Percentiles rank a stretch among this genome's conserved stretches.
Conservation (phyloP, 495 filamentous ascomycete species). For the Talaromyces proteolyticus region DNA sequence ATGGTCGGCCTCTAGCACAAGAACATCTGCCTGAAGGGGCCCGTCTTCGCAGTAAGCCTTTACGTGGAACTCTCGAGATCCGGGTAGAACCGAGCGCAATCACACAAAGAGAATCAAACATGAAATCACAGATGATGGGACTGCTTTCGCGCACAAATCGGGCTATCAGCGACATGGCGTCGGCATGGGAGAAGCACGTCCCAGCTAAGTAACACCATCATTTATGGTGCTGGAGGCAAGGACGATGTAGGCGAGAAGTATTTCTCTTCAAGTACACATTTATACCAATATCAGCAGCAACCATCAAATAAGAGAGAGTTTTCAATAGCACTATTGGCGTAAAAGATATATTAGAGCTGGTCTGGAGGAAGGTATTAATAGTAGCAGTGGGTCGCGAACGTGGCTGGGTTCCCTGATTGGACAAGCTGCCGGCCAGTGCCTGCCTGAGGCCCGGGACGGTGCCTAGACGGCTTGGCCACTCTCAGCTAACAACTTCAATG, state of each 20-base stretch:
- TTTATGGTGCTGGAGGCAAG: no score
- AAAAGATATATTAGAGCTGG: no score
- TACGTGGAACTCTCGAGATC: constrained; percentile 5
- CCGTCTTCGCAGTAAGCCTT: background rate
- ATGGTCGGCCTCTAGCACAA: constrained; percentile 29
- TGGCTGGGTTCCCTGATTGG: background rate
- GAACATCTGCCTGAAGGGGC: background rate
- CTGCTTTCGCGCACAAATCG: background rate
- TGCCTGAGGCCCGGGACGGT: background rate
- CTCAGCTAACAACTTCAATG: no score
- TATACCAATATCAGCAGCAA: no score
- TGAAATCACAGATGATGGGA: background rate
- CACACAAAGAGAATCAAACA: background rate
- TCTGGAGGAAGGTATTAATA: background rate
- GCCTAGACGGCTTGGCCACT: background rate
- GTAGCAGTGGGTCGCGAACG: background rate
- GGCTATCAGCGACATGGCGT: no score
- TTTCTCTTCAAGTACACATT: no score
- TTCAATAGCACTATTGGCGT: no score
- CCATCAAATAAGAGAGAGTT: no score
- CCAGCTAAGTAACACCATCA: no score
- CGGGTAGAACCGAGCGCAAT: background rate
- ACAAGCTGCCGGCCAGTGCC: no score
- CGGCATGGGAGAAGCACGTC: no score
- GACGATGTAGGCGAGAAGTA: no score